Conservation (phyloP, 2,329 filamentous ascomycete species). For the Byssochlamys sp. region DNA sequence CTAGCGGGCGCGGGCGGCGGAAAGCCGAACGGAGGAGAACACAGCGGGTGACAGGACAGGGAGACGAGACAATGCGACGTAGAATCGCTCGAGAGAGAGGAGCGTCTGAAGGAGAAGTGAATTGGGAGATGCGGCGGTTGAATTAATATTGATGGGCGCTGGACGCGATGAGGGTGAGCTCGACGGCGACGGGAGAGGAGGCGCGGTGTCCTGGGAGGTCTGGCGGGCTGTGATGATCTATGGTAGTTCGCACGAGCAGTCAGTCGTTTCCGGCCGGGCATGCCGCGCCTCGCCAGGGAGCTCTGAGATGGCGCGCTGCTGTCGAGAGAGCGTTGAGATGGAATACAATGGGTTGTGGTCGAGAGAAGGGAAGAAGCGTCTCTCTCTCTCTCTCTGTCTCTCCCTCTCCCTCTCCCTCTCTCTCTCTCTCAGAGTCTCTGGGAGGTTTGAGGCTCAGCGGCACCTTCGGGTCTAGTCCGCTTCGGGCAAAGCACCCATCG, state of each 20-base stretch:
- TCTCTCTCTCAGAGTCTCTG: conserved; percentile 1
- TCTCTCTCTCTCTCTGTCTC: conserved; percentile 6
- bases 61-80: not conserved
- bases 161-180: not conserved
- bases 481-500: not conserved
- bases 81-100: not conserved
- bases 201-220: not conserved
- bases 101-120: not conserved
- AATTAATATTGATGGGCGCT: not conserved
- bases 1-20: conserved; percentile 5
- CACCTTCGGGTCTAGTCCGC: not conserved
- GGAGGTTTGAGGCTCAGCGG: not conserved
- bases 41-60: conserved; percentile 4
- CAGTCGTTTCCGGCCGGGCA: conserved; percentile 13
- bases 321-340: not conserved
- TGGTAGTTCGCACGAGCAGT: not conserved
- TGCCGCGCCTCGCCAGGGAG: not conserved
- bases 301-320: not conserved
- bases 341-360: not conserved
- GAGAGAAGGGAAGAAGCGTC: not conserved
- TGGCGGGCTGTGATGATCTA: not conserved
- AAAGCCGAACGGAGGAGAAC: conserved; percentile 1
- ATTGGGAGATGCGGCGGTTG: not conserved
- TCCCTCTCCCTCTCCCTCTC: conserved; percentile 8
- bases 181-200: not conserved